Evolutionary conservation across 2,329 filamentous ascomycete genomes (phyloP).

Genomic region (Pseudogymnoascus sp.): DNA sequence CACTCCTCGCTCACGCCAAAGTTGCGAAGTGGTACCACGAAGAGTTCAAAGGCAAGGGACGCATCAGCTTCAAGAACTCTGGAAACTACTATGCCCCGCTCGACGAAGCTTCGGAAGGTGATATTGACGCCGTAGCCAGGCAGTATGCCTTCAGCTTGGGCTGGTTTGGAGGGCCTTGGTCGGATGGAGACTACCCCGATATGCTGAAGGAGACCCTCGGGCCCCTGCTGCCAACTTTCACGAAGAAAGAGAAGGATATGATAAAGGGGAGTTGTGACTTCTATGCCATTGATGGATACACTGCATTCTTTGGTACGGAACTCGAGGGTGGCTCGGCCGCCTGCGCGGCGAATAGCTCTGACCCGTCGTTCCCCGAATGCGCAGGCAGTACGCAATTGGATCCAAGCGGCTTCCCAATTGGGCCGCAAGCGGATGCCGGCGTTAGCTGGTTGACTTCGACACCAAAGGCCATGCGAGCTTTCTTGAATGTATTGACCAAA

Average conservation of each 20-base stretch:
- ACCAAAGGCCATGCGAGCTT: conserved; percentile 33
- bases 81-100: conserved; percentile 36
- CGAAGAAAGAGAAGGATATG: conserved; percentile 32
- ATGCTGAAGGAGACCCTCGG: conserved; percentile 34
- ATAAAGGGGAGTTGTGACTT: conserved; percentile 39
- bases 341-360: conserved; percentile 34
- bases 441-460: conserved; percentile 37
- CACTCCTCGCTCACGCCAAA: conserved; percentile 36
- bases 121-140: conserved; percentile 32
- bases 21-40: conserved; percentile 39
- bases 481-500: conserved; percentile 36
- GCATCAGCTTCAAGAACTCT: conserved; percentile 37
- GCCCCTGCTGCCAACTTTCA: conserved; percentile 32
- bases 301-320: conserved; percentile 26
- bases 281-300: conserved; percentile 34
- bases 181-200: conserved; percentile 36
- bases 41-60: conserved; percentile 36
- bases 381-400: conserved; percentile 28
- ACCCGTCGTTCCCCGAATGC: conserved; percentile 36
- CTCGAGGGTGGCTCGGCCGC: conserved; percentile 30
- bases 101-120: conserved; percentile 27
- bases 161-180: conserved; percentile 42
- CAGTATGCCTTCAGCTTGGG: conserved; percentile 36
- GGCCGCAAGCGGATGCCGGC: conserved; percentile 35
- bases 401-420: conserved; percentile 37